These are phyloP conservation scores for Yarrowia bubula DNA, from an alignment of 805 yeast species.

Conservation along the genomic window DNA sequence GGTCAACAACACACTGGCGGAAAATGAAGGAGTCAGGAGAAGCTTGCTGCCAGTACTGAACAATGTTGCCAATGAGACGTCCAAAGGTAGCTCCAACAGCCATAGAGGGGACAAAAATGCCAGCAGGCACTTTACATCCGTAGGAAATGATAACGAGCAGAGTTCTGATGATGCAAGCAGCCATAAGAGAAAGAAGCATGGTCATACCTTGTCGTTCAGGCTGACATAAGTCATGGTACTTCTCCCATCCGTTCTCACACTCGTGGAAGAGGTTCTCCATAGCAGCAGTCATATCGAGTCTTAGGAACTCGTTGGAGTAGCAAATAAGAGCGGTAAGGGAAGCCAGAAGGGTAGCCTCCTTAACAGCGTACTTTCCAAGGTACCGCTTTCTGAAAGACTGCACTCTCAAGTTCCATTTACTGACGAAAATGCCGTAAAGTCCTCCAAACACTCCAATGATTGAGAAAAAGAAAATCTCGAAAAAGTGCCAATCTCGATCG, in stretches of 20 bases:
- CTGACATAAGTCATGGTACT: constrained; percentile 40
- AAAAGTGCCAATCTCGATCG: constrained; percentile 79
- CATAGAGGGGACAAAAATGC: constrained; percentile 95
- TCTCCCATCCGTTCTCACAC: constrained; percentile 55
- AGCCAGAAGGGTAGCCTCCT: constrained; percentile 70
- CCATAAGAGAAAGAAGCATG: constrained; percentile 52
- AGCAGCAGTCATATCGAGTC: constrained; percentile 90
- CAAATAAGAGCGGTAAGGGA: constrained; percentile 70
- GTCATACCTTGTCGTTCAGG: constrained; percentile 30
- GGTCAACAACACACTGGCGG: constrained; percentile 44
- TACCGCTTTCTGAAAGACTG: constrained; percentile 75
- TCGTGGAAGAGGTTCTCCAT: constrained; percentile 89
- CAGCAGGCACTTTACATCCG: constrained; percentile 84
- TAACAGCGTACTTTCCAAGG: constrained; percentile 55
- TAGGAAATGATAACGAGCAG: constrained; percentile 76
- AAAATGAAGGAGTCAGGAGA: constrained; percentile 43
- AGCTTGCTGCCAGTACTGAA: constrained; percentile 50
- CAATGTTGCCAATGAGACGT: constrained; percentile 73
- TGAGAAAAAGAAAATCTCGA: constrained; percentile 74
- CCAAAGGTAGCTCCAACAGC: constrained; percentile 96
- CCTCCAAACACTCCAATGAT: constrained; percentile 90
- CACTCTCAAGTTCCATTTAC: constrained; percentile 70
- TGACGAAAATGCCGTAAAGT: constrained; percentile 73
- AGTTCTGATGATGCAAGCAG: constrained; percentile 73
- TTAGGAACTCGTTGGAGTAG: constrained; percentile 77